Conservation (phyloP, 2,329 filamentous ascomycete genomes). For the Aspergillus quadrilineatus region DNA sequence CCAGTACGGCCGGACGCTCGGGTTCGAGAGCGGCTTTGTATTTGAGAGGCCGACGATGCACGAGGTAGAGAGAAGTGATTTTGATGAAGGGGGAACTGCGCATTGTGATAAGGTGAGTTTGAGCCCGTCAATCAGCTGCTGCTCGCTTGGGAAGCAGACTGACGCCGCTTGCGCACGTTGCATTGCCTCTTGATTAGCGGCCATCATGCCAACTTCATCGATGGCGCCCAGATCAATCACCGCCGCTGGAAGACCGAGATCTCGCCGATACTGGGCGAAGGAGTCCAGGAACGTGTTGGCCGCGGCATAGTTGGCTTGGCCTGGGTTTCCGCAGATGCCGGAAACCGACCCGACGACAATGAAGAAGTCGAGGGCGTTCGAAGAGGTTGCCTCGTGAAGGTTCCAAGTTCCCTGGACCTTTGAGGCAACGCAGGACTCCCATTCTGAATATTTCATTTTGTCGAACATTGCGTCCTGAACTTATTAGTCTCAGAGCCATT, state of each 20-base stretch:
- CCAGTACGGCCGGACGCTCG: conserved; percentile 9
- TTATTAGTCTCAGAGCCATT: not conserved
- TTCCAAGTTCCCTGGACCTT: conserved; percentile 21
- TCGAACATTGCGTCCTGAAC: conserved; percentile 6
- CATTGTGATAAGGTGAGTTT: not conserved
- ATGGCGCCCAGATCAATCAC: conserved; percentile 26
- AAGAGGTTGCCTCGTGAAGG: conserved; percentile 8
- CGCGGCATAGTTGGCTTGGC: conserved; percentile 33
- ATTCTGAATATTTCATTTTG: conserved; percentile 12
- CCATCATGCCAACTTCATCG: conserved; percentile 20
- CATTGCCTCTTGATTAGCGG: not conserved
- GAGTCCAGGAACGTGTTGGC: conserved; percentile 23
- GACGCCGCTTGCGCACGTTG: not conserved
- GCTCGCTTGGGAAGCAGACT: not conserved
- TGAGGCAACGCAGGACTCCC: conserved; percentile 1
- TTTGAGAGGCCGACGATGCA: conserved; percentile 10
- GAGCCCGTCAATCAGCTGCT: conserved; percentile 2
- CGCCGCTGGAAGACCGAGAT: conserved; percentile 13
- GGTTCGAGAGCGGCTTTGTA: conserved; percentile 9
- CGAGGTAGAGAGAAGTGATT: not conserved
- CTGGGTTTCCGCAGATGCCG: conserved; percentile 34
- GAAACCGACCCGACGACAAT: conserved; percentile 19
- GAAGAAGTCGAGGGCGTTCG: conserved; percentile 13
- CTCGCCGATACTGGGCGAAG: conserved; percentile 23
- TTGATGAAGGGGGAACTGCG: not conserved